Evolutionary conservation across 208 protist genomes (phyloP), one percentile per base, ranked within the genome.

Genomic region (Balamuthia mandrillaris): DNA sequence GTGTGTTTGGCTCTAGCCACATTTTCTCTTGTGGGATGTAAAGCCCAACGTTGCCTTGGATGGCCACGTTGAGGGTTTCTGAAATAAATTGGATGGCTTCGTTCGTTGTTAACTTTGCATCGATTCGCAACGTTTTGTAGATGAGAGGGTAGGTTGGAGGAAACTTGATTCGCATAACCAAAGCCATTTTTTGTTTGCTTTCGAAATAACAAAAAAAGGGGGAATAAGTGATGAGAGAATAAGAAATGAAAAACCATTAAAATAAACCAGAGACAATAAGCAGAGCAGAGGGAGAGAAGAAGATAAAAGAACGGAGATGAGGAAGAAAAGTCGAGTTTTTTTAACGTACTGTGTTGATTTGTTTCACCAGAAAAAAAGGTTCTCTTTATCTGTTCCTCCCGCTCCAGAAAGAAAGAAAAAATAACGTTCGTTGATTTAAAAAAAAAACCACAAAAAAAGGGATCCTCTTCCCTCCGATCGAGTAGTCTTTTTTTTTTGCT

Each of bases 161-260:
- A 35, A 88, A 88, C 72, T 88, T 88, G 85, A 88, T 86, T 47
- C 85, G 58, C 63, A 88, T 81, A n/a, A 88, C 85, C 3, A 88
- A 29, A 21, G 85, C 83, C 61, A 78, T 78, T 54, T 7, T 54
- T 56, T n/a, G 49, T 56, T 56, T 56, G 18, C 49, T 18, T 16
- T 68, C 29, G 14, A 68, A 68, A 24, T 35, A 12, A 68, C 60
- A 68, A 24, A 12, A 39, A 24, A 12, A 68, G 29, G 60, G 18
- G 60, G 12, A 68, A 24, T 68, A 56, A 24, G 49, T n/a, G 18
- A n/a, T 24, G 49, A 56, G 49, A 56, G 49, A 56, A 56, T 56
- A 56, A n/a, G 31, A 21, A 3, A 37, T 9, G 18, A 56, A 21
- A 0, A 54, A 56, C 4, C 21, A 56, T 16, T 58, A n/a, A 56